Base-by-base conservation (phyloP, 352 stramenopile genomes). In the Albugo candida region DNA sequence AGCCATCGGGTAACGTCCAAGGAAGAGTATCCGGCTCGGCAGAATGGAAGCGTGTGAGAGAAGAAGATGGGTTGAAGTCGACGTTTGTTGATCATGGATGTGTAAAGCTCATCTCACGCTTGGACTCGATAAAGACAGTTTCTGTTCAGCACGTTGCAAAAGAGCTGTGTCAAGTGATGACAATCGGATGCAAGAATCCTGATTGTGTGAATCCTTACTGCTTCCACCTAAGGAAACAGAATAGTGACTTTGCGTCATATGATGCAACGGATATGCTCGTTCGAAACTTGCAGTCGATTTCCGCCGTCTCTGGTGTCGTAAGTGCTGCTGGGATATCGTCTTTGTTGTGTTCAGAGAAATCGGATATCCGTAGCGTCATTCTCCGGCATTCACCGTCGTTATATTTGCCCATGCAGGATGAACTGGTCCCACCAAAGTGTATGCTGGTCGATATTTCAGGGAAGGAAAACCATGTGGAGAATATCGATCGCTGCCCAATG, bases 11-110 rank as follows among this genome's bases (percentile, higher is more conserved):
- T 5, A 74, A 88, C 50, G 60, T 75, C 0, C 62, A 83, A 47
- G 75, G 78, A 10, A 72, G 78, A 20, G 67, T 87, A 34, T 91
- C 78, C 5, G 78, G 78, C 2, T 91, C 78, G 5, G 55, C 56
- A 5, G 75, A 88, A 36, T 91, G 78, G 78, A 84, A 82, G 47
- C 76, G 49, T 43, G 60, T 73, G 36, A 63, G 78, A 10, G 65
- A 64, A 5, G 78, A 91, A 68, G 67, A 79, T 42, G 78, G 75
- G 21, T 63, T 56, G 3, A 55, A 36, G 47, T 37, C 39, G 36
- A n/a, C 13, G 16, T 20, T 8, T 31, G 24, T 31, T 3, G 24
- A 31, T 31, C 24, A 8, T 31, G 24, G 24, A 31, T 8, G 8
- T 31, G 24, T 31, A 8, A 31, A 31, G 24, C 24, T 31, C 3